Conservation (phyloP, 495 filamentous ascomycete genomes). For the Penicillium ochrochloron region DNA sequence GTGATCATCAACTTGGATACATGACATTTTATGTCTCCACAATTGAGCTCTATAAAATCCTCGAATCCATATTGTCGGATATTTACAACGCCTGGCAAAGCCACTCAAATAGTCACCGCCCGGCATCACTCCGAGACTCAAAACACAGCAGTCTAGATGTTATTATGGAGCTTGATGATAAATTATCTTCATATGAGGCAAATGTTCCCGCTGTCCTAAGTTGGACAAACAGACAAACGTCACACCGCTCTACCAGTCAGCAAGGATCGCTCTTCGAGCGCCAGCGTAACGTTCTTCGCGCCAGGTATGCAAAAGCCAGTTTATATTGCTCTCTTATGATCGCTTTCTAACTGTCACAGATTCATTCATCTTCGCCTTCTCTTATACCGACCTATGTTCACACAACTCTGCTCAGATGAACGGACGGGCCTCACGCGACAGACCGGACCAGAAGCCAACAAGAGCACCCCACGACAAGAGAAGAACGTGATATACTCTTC, state of each 20-base stretch:
- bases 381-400: constrained; percentile 53
- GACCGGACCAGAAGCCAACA: constrained; percentile 11
- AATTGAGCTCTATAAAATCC: constrained; percentile 47
- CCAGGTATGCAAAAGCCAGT: constrained; percentile 32
- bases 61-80: constrained; percentile 47
- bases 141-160: constrained; percentile 41
- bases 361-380: constrained; percentile 50
- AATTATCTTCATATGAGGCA: constrained; percentile 42
- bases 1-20: constrained; percentile 30
- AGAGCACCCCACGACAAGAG: constrained; percentile 5
- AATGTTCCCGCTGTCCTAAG: constrained; percentile 41
- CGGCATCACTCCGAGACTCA: constrained; percentile 14
- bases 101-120: constrained; percentile 22
- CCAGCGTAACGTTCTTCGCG: constrained; percentile 48
- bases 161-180: constrained; percentile 46
- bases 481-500: constrained; percentile 42
- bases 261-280: constrained; percentile 33
- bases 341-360: constrained; percentile 25
- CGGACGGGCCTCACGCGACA: constrained; percentile 22
- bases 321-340: background rate
- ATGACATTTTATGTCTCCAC: constrained; percentile 47
- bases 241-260: constrained; percentile 6
- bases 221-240: constrained; percentile 34
- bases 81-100: constrained; percentile 48
- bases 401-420: constrained; percentile 45